phyloP scores from a whole-genome alignment of 768 basidiomycete species.

The Suillus variegatus region DNA sequence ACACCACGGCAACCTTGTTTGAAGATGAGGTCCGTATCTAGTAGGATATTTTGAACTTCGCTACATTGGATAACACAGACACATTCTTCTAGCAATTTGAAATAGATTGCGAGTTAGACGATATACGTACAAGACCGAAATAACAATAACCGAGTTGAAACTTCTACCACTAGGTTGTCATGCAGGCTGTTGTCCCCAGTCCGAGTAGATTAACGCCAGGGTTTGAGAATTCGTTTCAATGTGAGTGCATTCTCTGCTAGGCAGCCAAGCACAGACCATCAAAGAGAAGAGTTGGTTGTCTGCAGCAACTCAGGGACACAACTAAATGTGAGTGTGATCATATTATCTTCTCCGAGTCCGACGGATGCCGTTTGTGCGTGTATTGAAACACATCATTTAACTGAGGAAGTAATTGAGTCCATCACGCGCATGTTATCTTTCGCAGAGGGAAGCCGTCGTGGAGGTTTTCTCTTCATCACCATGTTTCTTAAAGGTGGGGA shows the following conservation, averaged over 20 bases:
- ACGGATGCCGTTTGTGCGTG: slow-evolving; percentile 39
- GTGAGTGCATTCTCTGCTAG: slow-evolving; percentile 13
- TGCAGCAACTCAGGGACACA: slow-evolving; percentile 74
- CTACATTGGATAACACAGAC: no score
- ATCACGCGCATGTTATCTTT: slow-evolving; percentile 34
- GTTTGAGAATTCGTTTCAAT: neutral
- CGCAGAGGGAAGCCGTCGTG: slow-evolving; percentile 23
- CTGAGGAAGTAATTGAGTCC: slow-evolving; percentile 36
- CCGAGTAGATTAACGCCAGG: no score
- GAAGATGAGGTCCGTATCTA: no score
- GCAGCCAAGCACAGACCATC: slow-evolving; percentile 69
- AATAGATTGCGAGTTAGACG: no score
- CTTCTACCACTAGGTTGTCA: no score
- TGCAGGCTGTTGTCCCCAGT: no score
- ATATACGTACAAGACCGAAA: no score
- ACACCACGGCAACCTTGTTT: no score
- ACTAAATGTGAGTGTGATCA: slow-evolving; percentile 18
- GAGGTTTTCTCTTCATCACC: slow-evolving; percentile 16
- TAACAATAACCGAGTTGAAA: no score
- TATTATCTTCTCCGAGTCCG: slow-evolving; percentile 32
- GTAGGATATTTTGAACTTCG: no score
- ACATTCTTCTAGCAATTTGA: no score
- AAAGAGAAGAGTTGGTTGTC: slow-evolving; percentile 77
- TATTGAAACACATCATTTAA: slow-evolving; percentile 26
- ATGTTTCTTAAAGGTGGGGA: slow-evolving; percentile 9